Base-by-base conservation (phyloP, 345 rosid genomes). In the Corymbia maculata region DNA sequence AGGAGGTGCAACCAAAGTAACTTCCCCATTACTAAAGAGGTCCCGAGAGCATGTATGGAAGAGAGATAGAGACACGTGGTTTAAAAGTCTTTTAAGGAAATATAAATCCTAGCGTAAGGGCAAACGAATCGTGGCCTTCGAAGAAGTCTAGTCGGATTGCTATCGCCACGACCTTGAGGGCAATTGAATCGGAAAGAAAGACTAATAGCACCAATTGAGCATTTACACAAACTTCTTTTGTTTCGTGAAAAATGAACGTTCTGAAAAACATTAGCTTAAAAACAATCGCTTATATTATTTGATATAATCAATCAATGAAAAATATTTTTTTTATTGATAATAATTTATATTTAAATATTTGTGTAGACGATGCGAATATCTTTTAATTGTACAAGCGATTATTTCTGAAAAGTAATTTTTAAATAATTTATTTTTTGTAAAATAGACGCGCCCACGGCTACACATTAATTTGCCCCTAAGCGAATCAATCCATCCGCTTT, bases 171-270 rank as follows among this genome's bases (percentile, higher is more conserved):
- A 36, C 42, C 42, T 36, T 36, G 42, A 36, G 42, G 61, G 22
- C 28, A 12, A 55, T 55, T 55, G 28, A 22, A 22, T 55, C 8
- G 61, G 9, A 55, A 55, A 55, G 61, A 55, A 55, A 22, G 28
- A 55, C 61, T 28, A 55, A 55, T 22, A 55, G 28, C 61, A 22
- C 24, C 12, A 22, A 22, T 22, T 0, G 13, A 55, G 4, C 61
- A 55, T 0, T 55, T 22, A 55, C 13, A 2, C 1, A 22, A 55
- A 21, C 0, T 55, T 5, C 0, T 1, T 55, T 55, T 22, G 28
- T 55, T 55, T 55, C 4, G 61, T 55, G 28, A 55, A 55, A 55
- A 55, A 55, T 55, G 24, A 55, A 55, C 21, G 24, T 8, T 55
- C 0, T 55, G 13, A 55, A 55, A 36, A 36, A 36, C 0, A 55